Base-by-base conservation (phyloP, 345 rosid genomes). In the Iberis pinnata region DNA sequence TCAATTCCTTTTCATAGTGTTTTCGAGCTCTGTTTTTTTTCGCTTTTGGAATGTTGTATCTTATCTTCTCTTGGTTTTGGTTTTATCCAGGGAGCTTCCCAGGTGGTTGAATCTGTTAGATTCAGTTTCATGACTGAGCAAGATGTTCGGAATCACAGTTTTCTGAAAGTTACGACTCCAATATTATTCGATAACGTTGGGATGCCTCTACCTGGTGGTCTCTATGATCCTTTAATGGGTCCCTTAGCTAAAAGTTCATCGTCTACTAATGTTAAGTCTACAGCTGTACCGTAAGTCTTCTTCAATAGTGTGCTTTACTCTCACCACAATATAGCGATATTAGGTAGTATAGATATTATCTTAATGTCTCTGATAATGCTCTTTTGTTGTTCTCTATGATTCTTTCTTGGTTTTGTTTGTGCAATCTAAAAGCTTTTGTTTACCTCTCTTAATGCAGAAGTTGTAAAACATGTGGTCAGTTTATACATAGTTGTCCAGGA, bases 391-490 rank as follows among this genome's bases (percentile, higher is more conserved):
- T n/a, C n/a, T n/a, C n/a, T n/a, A n/a, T n/a, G n/a, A n/a, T n/a
- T n/a, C n/a, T n/a, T n/a, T n/a, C n/a, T n/a, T 22, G 25, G 25
- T 3, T 3, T 22, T 22, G 25, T 6, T 22, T 22, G n/a, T n/a
- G n/a, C n/a, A 22, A 22, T 22, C 25, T 22, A 22, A 22, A 22
- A 16, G 33, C 22, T 22, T 58, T 11, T 24, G 43, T 22, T 12
- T 17, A 57, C 7, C 20, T 7, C 24, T 54, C 20, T 58, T 29
- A 40, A 56, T 82, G 86, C 95, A 92, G n/a, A n/a, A n/a, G 96
- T 43, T 92, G 99, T 75, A 68, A 73, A 73, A 62, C 80, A 18
- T 88, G 99, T 52, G 80, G 88, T 35, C 87, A 74, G 68, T 63
- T 66, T 4, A 69, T 57, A 8, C 72, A 69, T 49, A 15, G 53